Evolutionary conservation across 202 grass and related monocot species (phyloP).

Genomic region (Saccharum hybrid): DNA sequence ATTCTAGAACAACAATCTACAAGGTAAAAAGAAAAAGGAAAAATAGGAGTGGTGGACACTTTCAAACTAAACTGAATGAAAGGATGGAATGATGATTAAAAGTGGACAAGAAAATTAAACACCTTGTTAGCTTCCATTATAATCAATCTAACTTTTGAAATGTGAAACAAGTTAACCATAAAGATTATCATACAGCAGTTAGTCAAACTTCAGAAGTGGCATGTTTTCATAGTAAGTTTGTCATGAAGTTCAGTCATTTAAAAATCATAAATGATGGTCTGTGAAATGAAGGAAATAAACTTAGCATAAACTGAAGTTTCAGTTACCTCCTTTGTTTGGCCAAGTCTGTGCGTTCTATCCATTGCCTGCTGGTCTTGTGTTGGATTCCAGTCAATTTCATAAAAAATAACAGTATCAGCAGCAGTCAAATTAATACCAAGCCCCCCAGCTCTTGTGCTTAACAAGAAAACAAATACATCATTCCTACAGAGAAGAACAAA

Average conservation of each 20-base stretch:
- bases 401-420: conserved; percentile 99
- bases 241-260: neutral
- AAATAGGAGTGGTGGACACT: neutral
- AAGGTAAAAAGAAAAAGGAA: neutral
- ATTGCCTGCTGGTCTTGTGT: conserved; percentile 99
- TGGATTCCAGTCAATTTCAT: conserved; percentile 99
- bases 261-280: conserved; percentile 24
- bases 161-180: conserved; percentile 13
- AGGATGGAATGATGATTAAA: neutral
- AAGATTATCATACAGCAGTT: neutral
- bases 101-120: neutral
- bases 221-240: neutral
- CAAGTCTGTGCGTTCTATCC: conserved; percentile 98
- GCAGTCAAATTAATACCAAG: conserved; percentile 99
- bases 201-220: neutral
- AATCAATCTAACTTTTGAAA: neutral
- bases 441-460: conserved; percentile 97
- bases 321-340: conserved; percentile 90
- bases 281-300: conserved; percentile 24
- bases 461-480: conserved; percentile 99
- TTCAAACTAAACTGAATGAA: conserved; percentile 22
- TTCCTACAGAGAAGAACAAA: conserved; percentile 67
- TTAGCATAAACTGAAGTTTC: conserved; percentile 38
- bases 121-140: neutral
- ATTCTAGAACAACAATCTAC: neutral